A percentile compares a stretch with the other conserved stretches of the same genome.
Evolutionary conservation across 2,329 filamentous ascomycete species (phyloP).

Genomic region (Neofusicoccum sp.): DNA sequence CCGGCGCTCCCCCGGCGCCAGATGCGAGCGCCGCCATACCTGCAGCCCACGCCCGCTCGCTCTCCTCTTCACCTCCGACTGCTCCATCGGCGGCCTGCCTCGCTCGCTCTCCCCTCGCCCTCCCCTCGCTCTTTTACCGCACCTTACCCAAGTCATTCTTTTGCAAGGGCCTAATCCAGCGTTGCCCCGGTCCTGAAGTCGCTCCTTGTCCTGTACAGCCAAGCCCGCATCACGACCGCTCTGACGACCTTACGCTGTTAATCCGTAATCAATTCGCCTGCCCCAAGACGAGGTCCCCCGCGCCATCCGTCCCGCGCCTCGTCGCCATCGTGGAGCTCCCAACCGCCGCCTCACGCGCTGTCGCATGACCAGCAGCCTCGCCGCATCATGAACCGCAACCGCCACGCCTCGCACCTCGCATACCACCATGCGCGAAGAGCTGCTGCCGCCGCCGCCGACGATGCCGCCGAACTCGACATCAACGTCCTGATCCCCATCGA

Average conservation of each 20-base stretch:
- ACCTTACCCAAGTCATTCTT: slow-evolving; percentile 20
- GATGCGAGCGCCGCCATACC: slow-evolving; percentile 13
- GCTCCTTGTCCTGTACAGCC: neutral
- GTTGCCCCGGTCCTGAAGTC: neutral
- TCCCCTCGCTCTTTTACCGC: slow-evolving; percentile 8
- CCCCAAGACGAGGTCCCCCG: slow-evolving; percentile 2
- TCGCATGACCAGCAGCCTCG: slow-evolving; percentile 14
- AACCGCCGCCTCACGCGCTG: slow-evolving; percentile 1
- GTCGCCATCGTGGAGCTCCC: neutral
- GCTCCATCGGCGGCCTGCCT: slow-evolving; percentile 8
- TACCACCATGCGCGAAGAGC: slow-evolving; percentile 30
- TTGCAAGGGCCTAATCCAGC: slow-evolving; percentile 18
- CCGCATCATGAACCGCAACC: slow-evolving; percentile 31
- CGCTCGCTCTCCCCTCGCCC: slow-evolving; percentile 1
- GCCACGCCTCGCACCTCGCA: slow-evolving; percentile 29
- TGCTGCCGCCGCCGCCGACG: slow-evolving; percentile 19
- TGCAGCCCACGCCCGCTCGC: slow-evolving; percentile 7
- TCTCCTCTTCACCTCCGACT: slow-evolving; percentile 16
- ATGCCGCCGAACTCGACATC: slow-evolving; percentile 19
- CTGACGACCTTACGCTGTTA: slow-evolving; percentile 38
- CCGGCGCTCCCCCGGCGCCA: neutral
- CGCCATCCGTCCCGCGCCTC: slow-evolving; percentile 8
- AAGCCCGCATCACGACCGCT: slow-evolving; percentile 17
- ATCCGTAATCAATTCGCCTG: slow-evolving; percentile 25
- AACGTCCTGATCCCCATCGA: neutral